Evolutionary conservation across 2,329 filamentous ascomycete species (phyloP), one percentile per base, ranked within the genome.

Genomic region (Eurotiales sp.): DNA sequence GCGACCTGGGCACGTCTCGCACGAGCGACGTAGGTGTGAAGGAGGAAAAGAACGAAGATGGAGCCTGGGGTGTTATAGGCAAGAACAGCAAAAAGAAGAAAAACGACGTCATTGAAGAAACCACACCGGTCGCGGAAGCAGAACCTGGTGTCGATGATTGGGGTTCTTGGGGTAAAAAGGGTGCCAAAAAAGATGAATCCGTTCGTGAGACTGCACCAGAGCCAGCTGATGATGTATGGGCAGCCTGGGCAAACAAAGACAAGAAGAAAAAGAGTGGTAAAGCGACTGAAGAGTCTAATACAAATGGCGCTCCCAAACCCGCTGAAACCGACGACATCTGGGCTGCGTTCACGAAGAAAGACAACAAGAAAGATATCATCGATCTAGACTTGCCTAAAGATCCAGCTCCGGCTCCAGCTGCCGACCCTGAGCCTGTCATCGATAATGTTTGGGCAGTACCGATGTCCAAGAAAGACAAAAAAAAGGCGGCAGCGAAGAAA

Each of bases 51-150:
- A 54, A 60, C 5, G 67, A 68, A 15, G 71, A 73, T 29, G 66
- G 70, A 44, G 57, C 57, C 30, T 71, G 68, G 68, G 68, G 66
- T 36, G 59, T 61, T 57, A 60, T 54, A 29, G 58, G 63, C 36
- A 80, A 71, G 55, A 74, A 75, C 46, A 65, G 72, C 39, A 72
- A 74, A 56, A 78, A 77, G 58, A 77, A 77, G 51, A 65, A 64
- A 59, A 74, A 74, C 55, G 71, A 61, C 14, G 19, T 30, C n/a
- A 19, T 47, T 27, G 53, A 55, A 12, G 53, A 55, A 21, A 25
- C 48, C 30, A 25, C 42, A 14, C 39, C 42, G 43, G 45, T 50
- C 21, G 29, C 62, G 10, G 66, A 68, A 25, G 56, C 63, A 4
- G 55, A 61, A 48, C 56, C 59, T 4, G 58, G 59, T 19, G 15